phyloP scores from a whole-genome alignment of 139 green algal genomes.

The Chlamydomonas schloesseri region DNA sequence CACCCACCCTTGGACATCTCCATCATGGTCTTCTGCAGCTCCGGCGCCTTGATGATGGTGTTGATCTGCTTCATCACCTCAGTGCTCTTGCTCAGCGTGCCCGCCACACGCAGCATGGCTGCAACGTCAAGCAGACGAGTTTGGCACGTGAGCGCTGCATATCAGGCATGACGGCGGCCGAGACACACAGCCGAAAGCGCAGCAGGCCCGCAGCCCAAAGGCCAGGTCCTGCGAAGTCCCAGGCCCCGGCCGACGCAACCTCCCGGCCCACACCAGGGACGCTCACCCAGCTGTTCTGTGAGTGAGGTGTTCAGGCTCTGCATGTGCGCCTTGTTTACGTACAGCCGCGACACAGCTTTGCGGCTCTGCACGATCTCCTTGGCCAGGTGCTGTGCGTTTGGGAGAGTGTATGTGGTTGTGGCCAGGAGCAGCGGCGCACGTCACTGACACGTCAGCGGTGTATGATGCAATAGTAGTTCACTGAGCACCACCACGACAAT shows the following conservation, averaged over 20 bases:
- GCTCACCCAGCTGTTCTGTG: constrained; percentile 83
- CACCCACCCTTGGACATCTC: constrained; percentile 83
- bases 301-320: constrained; percentile 78
- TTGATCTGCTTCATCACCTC: constrained; percentile 89
- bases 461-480: no score
- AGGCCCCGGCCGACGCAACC: no score
- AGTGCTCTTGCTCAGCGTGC: constrained; percentile 77
- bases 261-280: no score
- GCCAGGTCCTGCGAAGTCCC: no score
- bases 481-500: no score
- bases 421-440: neutral
- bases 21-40: constrained; percentile 84
- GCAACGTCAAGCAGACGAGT: neutral
- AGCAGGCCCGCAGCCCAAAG: no score
- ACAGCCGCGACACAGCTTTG: constrained; percentile 72
- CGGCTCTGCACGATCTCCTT: constrained; percentile 83
- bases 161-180: no score
- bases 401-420: no score
- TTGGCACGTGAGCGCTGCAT: no score
- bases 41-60: constrained; percentile 79
- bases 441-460: no score
- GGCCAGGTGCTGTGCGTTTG: constrained; percentile 75
- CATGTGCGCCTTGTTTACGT: constrained; percentile 90
- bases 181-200: no score
- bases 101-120: constrained; percentile 81